Percentiles rank a stretch among this genome's conserved stretches.
phyloP scores from a whole-genome alignment of 768 basidiomycete genomes.

The Amanita fuliginea region DNA sequence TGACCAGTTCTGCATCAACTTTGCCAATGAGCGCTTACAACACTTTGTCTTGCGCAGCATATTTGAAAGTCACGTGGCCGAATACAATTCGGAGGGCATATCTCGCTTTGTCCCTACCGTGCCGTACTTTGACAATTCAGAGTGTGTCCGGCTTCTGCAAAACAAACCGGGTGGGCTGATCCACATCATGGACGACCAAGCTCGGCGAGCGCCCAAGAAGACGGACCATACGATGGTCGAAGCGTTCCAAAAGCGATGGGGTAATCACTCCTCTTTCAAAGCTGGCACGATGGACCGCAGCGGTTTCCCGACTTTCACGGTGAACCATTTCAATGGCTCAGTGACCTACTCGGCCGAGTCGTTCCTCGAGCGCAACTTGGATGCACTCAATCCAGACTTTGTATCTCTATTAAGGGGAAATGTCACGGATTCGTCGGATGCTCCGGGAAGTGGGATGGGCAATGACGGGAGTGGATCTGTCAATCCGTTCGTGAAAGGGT shows the following conservation, averaged over 20 bases:
- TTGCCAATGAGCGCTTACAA: slow-evolving; percentile 88
- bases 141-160: slow-evolving; percentile 79
- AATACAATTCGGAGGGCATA: slow-evolving; percentile 80
- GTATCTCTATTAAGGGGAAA: slow-evolving; percentile 78
- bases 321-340: slow-evolving; percentile 86
- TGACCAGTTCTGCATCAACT: slow-evolving; percentile 95
- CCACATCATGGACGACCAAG: slow-evolving; percentile 97
- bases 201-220: slow-evolving; percentile 77
- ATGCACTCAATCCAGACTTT: slow-evolving; percentile 88
- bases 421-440: slow-evolving; percentile 18
- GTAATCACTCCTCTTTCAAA: slow-evolving; percentile 89
- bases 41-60: slow-evolving; percentile 69
- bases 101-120: slow-evolving; percentile 54
- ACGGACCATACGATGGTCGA: slow-evolving; percentile 92
- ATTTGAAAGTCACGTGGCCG: slow-evolving; percentile 72
- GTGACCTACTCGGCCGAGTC: slow-evolving; percentile 87
- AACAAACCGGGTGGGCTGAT: slow-evolving; percentile 85
- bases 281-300: slow-evolving; percentile 62
- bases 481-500: slow-evolving; percentile 84
- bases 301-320: slow-evolving; percentile 78
- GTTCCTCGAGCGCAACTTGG: slow-evolving; percentile 83
- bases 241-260: slow-evolving; percentile 90
- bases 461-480: slow-evolving; percentile 67
- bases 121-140: slow-evolving; percentile 84
- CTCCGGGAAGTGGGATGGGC: slow-evolving; percentile 13